Evolutionary conservation across 2,329 filamentous ascomycete species (phyloP).

Genomic region (Beauveria sp.): DNA sequence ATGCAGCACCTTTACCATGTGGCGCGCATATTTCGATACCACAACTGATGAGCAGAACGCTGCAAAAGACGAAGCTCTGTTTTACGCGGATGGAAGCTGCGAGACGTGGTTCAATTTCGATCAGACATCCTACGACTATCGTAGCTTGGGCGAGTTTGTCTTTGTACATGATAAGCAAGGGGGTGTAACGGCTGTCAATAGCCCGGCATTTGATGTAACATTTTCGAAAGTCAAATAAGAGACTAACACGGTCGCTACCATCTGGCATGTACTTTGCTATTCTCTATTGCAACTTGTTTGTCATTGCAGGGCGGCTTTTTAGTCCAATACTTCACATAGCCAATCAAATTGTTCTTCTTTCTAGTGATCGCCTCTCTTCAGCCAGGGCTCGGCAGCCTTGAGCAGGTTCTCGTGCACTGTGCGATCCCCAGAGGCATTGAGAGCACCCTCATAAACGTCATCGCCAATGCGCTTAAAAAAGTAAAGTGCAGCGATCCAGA

Average conservation of each 20-base stretch:
- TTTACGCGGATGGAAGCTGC: slow-evolving; percentile 9
- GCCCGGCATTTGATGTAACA: slow-evolving; percentile 5
- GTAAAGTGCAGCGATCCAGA: slow-evolving; percentile 42
- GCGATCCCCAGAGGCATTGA: slow-evolving; percentile 30
- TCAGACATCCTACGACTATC: slow-evolving; percentile 4
- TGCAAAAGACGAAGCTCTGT: slow-evolving; percentile 1
- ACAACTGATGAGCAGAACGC: not conserved
- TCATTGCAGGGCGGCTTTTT: no score
- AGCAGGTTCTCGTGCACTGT: slow-evolving; percentile 32
- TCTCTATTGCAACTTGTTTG: not conserved
- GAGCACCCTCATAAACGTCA: slow-evolving; percentile 25
- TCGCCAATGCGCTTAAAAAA: slow-evolving; percentile 31
- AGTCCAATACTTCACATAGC: not conserved
- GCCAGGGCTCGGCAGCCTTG: slow-evolving; percentile 33
- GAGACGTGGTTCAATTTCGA: slow-evolving; percentile 11
- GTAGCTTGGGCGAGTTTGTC: slow-evolving; percentile 7
- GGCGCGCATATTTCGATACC: slow-evolving; percentile 7
- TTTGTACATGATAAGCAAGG: slow-evolving; percentile 3
- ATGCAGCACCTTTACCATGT: not conserved
- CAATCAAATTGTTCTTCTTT: not conserved
- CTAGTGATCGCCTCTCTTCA: slow-evolving; percentile 30
- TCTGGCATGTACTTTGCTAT: no score
- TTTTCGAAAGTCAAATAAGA: not conserved
- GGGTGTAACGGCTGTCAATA: slow-evolving; percentile 4
- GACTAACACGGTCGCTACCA: not conserved